Evolutionary conservation across 1,284 basidiomycete species (phyloP).

Genomic region (Papiliotrema laurentii): DNA sequence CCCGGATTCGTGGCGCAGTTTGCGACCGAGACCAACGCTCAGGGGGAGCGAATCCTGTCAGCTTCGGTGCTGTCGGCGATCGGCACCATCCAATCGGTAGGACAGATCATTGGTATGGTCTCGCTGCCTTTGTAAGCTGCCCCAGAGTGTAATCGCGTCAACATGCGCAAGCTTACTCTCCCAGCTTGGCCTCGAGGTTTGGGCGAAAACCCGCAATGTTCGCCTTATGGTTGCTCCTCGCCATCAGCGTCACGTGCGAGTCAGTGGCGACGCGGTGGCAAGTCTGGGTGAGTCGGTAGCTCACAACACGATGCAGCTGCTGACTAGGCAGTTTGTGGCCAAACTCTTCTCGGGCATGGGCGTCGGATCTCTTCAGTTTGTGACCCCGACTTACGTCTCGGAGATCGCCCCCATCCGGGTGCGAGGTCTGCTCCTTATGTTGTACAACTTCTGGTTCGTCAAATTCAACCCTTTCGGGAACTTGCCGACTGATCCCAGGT

Average conservation of each 20-base stretch:
- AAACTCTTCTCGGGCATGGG: conserved; percentile 24
- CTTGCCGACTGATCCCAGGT: background rate
- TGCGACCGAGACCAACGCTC: conserved; percentile 8
- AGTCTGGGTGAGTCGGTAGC: conserved; percentile 12
- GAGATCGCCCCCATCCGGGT: conserved; percentile 27
- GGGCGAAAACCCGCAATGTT: conserved; percentile 21
- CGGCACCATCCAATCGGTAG: conserved; percentile 24
- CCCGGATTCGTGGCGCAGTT: conserved; percentile 24
- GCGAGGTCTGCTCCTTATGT: conserved; percentile 25
- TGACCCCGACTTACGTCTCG: conserved; percentile 25
- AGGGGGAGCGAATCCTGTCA: conserved; percentile 12
- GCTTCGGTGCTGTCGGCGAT: conserved; percentile 20
- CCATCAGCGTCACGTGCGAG: conserved; percentile 15
- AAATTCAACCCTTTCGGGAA: background rate
- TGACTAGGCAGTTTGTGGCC: conserved; percentile 11
- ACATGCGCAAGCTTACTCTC: background rate
- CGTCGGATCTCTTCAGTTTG: conserved; percentile 26
- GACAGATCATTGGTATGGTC: conserved; percentile 25
- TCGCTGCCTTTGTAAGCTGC: conserved; percentile 20
- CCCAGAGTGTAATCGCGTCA: no score
- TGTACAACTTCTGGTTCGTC: conserved; percentile 26
- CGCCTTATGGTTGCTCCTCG: conserved; percentile 14
- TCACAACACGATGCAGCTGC: background rate
- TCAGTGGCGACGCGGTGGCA: conserved; percentile 15
- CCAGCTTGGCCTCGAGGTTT: conserved; percentile 12